Evolutionary conservation across 73 alveolate species (phyloP).

Genomic region (Blepharisma stoltei): DNA sequence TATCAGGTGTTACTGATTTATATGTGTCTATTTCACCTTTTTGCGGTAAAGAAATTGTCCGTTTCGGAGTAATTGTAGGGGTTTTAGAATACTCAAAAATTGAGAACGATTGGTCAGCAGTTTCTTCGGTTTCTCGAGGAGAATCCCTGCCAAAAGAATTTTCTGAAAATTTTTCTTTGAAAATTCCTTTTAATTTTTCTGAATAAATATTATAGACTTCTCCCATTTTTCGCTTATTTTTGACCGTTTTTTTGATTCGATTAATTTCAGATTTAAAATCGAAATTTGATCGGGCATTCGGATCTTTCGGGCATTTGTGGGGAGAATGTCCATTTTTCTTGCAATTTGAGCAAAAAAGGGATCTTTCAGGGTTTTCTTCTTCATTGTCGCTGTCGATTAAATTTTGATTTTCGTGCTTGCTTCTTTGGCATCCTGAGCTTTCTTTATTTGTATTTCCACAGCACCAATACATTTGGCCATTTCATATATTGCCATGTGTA

Average conservation of each 20-base stretch:
- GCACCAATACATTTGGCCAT: constrained; percentile 74
- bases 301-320: constrained; percentile 11
- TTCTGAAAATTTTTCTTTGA: too few species aligned
- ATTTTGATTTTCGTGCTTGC: constrained; percentile 66
- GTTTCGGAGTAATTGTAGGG: too few species aligned
- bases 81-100: too few species aligned
- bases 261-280: constrained; percentile 9
- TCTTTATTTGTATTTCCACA: constrained; percentile 64
- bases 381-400: constrained; percentile 49
- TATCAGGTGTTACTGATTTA: too few species aligned
- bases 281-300: not conserved
- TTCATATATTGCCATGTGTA: constrained; percentile 38
- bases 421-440: constrained; percentile 57
- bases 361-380: constrained; percentile 35
- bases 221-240: not conserved
- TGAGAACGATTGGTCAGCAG: too few species aligned
- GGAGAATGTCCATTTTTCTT: constrained; percentile 28
- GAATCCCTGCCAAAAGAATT: too few species aligned
- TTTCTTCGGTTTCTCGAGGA: too few species aligned
- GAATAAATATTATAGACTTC: too few species aligned
- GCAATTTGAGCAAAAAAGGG: constrained; percentile 18
- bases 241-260: not conserved
- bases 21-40: too few species aligned
- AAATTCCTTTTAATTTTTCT: too few species aligned
- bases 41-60: too few species aligned